Evolutionary conservation across 306 rosid genomes (phyloP), one percentile per base, ranked within the genome.

Genomic region (Sphenostylis stenocarpa): DNA sequence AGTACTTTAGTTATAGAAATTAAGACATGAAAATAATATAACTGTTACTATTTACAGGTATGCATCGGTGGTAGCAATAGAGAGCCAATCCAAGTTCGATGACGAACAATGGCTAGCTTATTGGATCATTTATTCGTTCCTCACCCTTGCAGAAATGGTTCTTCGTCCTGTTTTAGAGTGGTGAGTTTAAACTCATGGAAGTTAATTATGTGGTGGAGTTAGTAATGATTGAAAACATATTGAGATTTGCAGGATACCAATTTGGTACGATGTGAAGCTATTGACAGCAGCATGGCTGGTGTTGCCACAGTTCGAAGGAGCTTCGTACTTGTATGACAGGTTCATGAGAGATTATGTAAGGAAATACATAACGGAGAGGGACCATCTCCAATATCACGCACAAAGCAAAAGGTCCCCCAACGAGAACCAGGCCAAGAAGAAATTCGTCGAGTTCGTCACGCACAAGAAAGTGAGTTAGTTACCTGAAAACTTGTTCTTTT

Each of bases 21-120:
- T 2, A 26, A 26, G 28, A n/a, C 49, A 55, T 23, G 6, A 72
- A 36, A 20, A 3, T 38, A 55, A 36, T 1, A 1, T 26, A 1
- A 26, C 28, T 26, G 28, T 26, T 26, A 26, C n/a, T 26, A 26
- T 26, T n/a, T 1, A 26, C 20, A 94, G 98, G 56, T 95, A 92
- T 78, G 99, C 99, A 58, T 95, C 99, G 20, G 93, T 95, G 85
- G 77, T 95, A 24, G 97, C 99, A 1, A 87, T 95, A 36, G 97
- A 95, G 80, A 87, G 90, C 70, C 64, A 96, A 24, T 83, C 92
- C 1, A 95, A 92, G 70, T 14, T 87, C 16, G 97, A 91, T 51
- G 97, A 92, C 67, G 88, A 92, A 53, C 99, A 95, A 79, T 95
- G 99, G 99, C 91, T 95, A 69, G 88, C 99, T 64, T 95, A 95